These are phyloP conservation scores for Kregervanrija pseudodelftensis DNA, from an alignment of 805 yeast species.

Conservation along the genomic window DNA sequence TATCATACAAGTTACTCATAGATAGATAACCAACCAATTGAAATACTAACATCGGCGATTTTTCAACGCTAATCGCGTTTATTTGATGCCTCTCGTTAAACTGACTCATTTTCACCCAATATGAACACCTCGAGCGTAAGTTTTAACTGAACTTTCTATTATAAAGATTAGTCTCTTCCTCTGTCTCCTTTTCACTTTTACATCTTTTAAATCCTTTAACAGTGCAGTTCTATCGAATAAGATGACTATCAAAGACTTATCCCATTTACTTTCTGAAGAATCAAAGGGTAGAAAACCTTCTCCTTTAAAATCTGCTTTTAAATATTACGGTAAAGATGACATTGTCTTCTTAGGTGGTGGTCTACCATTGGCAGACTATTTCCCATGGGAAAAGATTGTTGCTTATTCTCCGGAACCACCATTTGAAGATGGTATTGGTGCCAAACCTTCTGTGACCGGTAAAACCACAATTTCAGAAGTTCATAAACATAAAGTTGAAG, in stretches of 20 bases:
- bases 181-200: too few species aligned
- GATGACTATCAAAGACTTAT: conserved; percentile 53
- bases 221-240: background rate
- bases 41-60: too few species aligned
- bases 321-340: conserved; percentile 64
- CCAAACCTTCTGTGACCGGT: conserved; percentile 37
- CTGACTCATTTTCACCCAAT: too few species aligned
- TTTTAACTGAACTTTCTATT: too few species aligned
- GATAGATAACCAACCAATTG: too few species aligned
- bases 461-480: conserved; percentile 31
- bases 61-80: too few species aligned
- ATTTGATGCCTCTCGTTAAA: too few species aligned
- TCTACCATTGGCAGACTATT: conserved; percentile 81
- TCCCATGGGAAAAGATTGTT: conserved; percentile 78
- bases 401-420: conserved; percentile 76
- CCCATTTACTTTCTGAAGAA: conserved; percentile 71
- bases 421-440: conserved; percentile 69
- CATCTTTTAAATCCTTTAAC: too few species aligned
- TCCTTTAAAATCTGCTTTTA: conserved; percentile 78
- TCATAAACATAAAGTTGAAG: conserved; percentile 36
- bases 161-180: too few species aligned
- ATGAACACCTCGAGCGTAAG: too few species aligned
- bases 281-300: conserved; percentile 71
- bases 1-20: too few species aligned
- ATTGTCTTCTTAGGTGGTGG: conserved; percentile 94